Base-by-base conservation (phyloP, 2,329 filamentous ascomycete species). In the Lachnellula willkommii region DNA sequence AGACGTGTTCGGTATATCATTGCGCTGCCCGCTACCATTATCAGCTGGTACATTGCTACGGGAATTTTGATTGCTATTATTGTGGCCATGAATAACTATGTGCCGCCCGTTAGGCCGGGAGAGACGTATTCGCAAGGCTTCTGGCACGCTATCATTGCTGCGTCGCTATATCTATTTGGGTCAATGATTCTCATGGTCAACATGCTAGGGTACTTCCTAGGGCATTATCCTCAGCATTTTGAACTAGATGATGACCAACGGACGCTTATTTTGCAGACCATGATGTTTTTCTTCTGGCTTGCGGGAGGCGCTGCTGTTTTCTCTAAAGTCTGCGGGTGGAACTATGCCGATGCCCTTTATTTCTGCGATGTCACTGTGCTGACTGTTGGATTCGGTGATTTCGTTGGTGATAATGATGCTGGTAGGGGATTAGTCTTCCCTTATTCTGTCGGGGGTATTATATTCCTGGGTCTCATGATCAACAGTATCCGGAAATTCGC, bases 241-340 rank as follows among this genome's bases (percentile, higher is more conserved):
- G 76, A 79, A 4, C 72, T 89, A 3, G 84, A 83, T 5, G 81
- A 87, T 52, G 79, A 83, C 50, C 86, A 89, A 64, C 77, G 86
- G 2, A 88, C 84, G 0, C 70, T 89, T 26, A 89, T 89, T 62
- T 67, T 89, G 4, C 85, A 89, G 66, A 88, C 84, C 0, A 87
- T 86, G 73, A 76, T 83, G 52, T 86, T 88, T 68, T 86, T 88
- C 65, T 73, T 85, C 52, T 89, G 86, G 85, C 72, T 89, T 0
- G 82, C 79, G 2, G 79, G 84, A 5, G 85, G 85, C 0, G 84
- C 79, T 0, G 83, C 74, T 0, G 73, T 88, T 0, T 89, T 88
- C 63, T 73, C 78, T 0, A 72, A 69, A 14, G 74, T 86, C 2
- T 79, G 85, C 22, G 76, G 71, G 2, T 84, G 84, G 72, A 73